Evolutionary conservation across 345 rosid species (phyloP), one percentile per base, ranked within the genome.

Genomic region (Garcia nutans): DNA sequence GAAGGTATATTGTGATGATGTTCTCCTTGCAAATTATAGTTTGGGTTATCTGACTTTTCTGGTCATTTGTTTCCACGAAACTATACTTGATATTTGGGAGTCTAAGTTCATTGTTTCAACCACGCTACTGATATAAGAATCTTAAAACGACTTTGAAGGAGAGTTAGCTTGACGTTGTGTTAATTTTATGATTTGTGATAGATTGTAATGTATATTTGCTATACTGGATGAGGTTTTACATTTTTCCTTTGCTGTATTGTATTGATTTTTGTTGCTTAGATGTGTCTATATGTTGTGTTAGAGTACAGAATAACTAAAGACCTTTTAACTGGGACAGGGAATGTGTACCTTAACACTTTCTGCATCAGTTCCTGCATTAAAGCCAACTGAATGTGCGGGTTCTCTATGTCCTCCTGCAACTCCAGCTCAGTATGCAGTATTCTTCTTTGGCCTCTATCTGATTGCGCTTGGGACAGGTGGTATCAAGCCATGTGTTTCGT

Each of bases 401-500:
- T 63, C 80, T 2, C 28, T 86, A 1, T 95, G 99, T 79, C 98
- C 97, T 64, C 41, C 92, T 3, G 89, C 98, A 70, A 88, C 91
- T 8, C 65, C 85, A 50, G 82, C 87, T 79, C 97, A 93, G 82
- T 89, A 89, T 54, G 88, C 83, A 0, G 89, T 91, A 72, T 89
- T 96, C 83, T 93, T 90, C 84, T n/a, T 86, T 8, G 98, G 98
- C 76, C 96, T 95, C 61, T 91, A 93, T 85, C 87, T 96, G 71
- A 93, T 93, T 62, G 98, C 99, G 0, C 86, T 95, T 0, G 99
- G 97, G 20, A 88, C 99, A 15, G 98, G 99, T 75, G 96, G 99
- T 17, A 95, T 93, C 89, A 95, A 95, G 79, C 98, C 98, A 0
- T 96, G 98, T 33, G 98, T 93, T 47, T 93, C 98, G 1, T 93